Percentiles rank a stretch among this genome's conserved stretches.
Evolutionary conservation across 2,329 filamentous ascomycete species (phyloP).

Genomic region (Calonectria pseudoreteaudii): DNA sequence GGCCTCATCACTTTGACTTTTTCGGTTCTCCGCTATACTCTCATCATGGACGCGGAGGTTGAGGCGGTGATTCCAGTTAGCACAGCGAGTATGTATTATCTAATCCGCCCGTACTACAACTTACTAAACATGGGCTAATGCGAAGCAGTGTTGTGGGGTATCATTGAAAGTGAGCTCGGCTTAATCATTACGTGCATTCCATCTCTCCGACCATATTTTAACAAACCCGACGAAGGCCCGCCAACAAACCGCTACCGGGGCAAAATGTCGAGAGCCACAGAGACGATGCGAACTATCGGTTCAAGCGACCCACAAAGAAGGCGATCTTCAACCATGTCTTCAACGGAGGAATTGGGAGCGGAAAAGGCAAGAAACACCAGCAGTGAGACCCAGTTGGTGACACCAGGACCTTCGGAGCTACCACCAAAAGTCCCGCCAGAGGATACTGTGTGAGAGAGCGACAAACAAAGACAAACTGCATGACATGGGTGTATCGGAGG

Average conservation of each 20-base stretch:
- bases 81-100: neutral
- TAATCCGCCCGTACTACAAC: neutral
- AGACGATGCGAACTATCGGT: neutral
- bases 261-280: neutral
- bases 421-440: neutral
- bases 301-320: neutral
- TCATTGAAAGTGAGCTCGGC: slow-evolving; percentile 14
- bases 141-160: slow-evolving; percentile 7
- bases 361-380: neutral
- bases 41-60: neutral
- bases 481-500: neutral
- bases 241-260: neutral
- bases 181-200: slow-evolving; percentile 11
- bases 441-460: neutral
- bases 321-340: neutral
- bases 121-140: neutral
- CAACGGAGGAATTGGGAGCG: neutral
- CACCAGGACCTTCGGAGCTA: neutral
- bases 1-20: slow-evolving; percentile 10
- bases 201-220: slow-evolving; percentile 12
- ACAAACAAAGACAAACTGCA: neutral
- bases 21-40: slow-evolving; percentile 8
- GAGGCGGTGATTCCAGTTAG: slow-evolving; percentile 4
- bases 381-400: neutral
- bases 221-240: neutral